phyloP scores from a whole-genome alignment of 495 filamentous ascomycete species.

The Peziza echinospora region DNA sequence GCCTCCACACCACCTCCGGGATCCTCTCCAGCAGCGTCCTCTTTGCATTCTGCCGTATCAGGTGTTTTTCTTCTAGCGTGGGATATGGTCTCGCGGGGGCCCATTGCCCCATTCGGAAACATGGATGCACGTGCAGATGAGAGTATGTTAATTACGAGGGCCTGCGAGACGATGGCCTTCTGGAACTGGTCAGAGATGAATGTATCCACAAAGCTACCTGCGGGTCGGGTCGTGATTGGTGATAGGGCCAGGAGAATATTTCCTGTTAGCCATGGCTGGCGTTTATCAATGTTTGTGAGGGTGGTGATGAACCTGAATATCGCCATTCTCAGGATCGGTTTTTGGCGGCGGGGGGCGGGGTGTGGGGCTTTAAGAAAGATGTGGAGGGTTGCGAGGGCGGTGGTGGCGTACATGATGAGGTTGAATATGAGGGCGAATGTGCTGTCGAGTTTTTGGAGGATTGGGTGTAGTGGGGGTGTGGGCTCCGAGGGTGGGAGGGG shows the following conservation, averaged over 20 bases:
- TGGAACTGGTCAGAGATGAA: constrained; percentile 52
- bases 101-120: constrained; percentile 58
- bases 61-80: constrained; percentile 26
- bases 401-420: constrained; percentile 1
- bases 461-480: background rate
- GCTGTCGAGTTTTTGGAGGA: background rate
- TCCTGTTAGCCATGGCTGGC: constrained; percentile 15
- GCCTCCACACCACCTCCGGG: constrained; percentile 23
- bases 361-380: constrained; percentile 2
- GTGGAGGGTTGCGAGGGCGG: background rate
- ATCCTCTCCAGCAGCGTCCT: constrained; percentile 30
- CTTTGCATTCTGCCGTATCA: constrained; percentile 32
- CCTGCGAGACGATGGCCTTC: constrained; percentile 40
- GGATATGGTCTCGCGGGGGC: constrained; percentile 26
- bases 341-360: background rate
- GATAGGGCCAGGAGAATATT: constrained; percentile 5
- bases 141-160: constrained; percentile 51
- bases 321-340: constrained; percentile 9
- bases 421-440: constrained; percentile 5
- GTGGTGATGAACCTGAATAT: constrained; percentile 7
- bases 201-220: constrained; percentile 27
- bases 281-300: constrained; percentile 1
- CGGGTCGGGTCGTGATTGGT: constrained; percentile 6
- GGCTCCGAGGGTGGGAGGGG: too few species aligned
- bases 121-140: constrained; percentile 46